A percentile compares a stretch with the other conserved stretches of the same genome.
These are phyloP conservation scores for Silene latifolia DNA, from an alignment of 148 eudicot genomes.

Conservation along the genomic window DNA sequence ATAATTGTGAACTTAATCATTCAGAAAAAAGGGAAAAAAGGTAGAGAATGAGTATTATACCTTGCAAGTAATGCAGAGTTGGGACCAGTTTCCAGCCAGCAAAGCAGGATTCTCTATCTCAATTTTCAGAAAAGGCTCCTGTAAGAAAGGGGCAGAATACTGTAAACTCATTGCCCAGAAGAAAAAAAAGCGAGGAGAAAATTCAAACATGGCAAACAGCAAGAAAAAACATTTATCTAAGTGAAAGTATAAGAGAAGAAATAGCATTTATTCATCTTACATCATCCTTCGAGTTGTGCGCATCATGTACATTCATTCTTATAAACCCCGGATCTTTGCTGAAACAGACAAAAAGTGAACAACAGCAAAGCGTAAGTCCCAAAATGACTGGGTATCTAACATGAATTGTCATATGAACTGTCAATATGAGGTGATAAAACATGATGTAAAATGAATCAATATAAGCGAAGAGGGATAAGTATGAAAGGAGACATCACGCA, in stretches of 20 bases:
- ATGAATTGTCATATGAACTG: not conserved
- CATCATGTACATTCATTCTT: constrained; percentile 72
- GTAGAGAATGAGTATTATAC: constrained; percentile 24
- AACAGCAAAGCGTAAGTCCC: not conserved
- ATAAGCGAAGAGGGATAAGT: not conserved
- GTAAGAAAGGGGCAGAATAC: constrained; percentile 9
- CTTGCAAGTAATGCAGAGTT: constrained; percentile 98
- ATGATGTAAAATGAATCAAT: not conserved
- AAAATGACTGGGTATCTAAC: not conserved
- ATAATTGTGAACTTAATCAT: constrained; percentile 6
- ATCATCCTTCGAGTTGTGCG: constrained; percentile 88
- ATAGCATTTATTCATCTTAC: constrained; percentile 46
- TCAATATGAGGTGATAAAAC: not conserved
- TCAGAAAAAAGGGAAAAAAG: not conserved
- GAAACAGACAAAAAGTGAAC: constrained; percentile 23
- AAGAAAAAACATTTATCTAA: not conserved
- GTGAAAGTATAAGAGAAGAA: not conserved
- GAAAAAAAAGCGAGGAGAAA: not conserved
- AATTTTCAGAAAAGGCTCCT: constrained; percentile 93
- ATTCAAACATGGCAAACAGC: not conserved
- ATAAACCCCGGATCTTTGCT: constrained; percentile 99
- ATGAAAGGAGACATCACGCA: not conserved
- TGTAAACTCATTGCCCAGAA: not conserved
- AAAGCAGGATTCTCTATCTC: constrained; percentile 80
- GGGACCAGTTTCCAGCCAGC: constrained; percentile 97